Percentiles rank a stretch among this genome's conserved stretches.
Evolutionary conservation across 352 stramenopile genomes (phyloP).

Genomic region (Globisporangium polare): DNA sequence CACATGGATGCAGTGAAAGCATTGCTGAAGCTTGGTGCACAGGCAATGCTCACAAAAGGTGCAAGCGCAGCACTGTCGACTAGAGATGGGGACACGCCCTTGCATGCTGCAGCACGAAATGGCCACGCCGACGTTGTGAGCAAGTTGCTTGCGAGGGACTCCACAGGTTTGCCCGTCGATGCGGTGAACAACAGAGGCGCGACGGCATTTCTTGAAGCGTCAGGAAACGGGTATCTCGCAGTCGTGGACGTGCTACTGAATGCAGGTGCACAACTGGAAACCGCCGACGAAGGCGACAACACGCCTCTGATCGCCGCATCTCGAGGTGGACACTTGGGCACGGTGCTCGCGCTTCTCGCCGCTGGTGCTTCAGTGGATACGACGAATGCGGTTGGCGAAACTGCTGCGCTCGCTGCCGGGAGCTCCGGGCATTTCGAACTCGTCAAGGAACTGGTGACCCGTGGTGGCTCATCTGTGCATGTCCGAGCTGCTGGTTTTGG

Average conservation of each 20-base stretch:
- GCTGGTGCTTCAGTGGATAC: neutral
- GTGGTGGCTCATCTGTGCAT: slow-evolving; percentile 3
- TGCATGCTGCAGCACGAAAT: slow-evolving; percentile 3
- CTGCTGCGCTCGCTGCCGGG: neutral
- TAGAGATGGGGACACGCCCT: neutral
- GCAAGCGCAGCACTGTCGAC: neutral
- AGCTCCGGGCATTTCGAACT: slow-evolving; percentile 2
- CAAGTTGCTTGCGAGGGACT: neutral
- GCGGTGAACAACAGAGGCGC: neutral
- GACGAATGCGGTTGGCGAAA: neutral
- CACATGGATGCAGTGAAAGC: neutral
- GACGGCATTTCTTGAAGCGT: neutral
- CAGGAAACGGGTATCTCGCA: neutral
- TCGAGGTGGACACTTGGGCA: slow-evolving; percentile 2
- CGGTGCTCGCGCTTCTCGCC: neutral
- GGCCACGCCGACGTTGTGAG: neutral
- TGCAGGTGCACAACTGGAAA: neutral
- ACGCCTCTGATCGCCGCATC: neutral
- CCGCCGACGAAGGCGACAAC: neutral
- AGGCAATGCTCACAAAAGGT: neutral
- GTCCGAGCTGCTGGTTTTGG: neutral
- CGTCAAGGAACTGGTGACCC: neutral
- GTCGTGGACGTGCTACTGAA: neutral
- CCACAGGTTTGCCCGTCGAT: neutral
- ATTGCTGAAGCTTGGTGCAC: neutral